Base-by-base conservation (phyloP, 2,329 filamentous ascomycete genomes). In the Aspergillus transmontanensis region DNA sequence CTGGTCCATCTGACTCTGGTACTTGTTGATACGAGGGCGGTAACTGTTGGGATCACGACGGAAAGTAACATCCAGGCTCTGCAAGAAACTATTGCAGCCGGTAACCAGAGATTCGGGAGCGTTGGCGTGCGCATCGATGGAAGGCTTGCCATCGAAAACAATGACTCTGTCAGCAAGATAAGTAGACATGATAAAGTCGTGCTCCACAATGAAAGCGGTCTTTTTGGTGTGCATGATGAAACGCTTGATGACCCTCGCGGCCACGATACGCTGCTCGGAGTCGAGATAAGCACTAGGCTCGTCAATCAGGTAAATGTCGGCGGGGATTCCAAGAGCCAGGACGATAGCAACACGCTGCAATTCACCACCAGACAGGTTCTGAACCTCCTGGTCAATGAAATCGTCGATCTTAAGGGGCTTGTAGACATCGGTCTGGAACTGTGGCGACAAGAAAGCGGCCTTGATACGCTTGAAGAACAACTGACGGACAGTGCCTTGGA, bases 141-240 rank as follows among this genome's bases (percentile, higher is more conserved):
- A 95, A 56, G 96, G 95, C 82, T 96, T 77, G 72, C 96, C 95
- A 76, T 98, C 95, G 75, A 99, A 99, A 75, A 99, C 95, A 75
- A 99, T 99, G 79, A 99, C 95, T 70, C 95, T 92, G 76, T 99
- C 96, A 53, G 95, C 88, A 54, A 90, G 85, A 75, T 90, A 90
- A 50, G 88, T 90, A 46, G 88, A 88, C 94, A 98, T 97, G 84
- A 98, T 97, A 84, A 99, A 98, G 86, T 99, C 95, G 90, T 99
- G 95, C 89, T 99, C 95, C 78, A 99, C 94, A 71, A 99, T 89
- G 79, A 99, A 99, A 57, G 95, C 95, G 0, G 95, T 99, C 88
- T 98, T 98, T 89, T 98, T 98, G 73, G 93, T 90, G 85, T 99
- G 94, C 95, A 99, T 99, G 81, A 99, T 99, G 86, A 96, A 99